Evolutionary conservation across 192 early-diverging fungal genomes (phyloP).

Genomic region (Podila epigama): DNA sequence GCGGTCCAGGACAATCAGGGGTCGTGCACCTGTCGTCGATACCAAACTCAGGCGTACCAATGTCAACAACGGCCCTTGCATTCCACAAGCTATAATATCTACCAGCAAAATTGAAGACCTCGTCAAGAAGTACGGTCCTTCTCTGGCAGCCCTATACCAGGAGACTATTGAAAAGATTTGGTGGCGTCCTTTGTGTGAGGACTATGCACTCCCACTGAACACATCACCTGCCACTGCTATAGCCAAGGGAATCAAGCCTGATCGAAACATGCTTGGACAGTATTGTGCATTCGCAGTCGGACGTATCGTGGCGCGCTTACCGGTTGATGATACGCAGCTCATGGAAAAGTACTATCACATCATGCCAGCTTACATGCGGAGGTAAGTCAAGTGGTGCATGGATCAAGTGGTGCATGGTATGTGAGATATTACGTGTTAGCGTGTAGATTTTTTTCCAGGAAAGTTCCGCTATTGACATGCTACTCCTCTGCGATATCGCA

Average conservation of each 20-base stretch:
- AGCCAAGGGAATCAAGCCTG: background rate
- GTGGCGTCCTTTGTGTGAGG: conserved; percentile 44
- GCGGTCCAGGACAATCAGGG: background rate
- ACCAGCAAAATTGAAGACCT: conserved; percentile 1
- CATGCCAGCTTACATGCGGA: conserved; percentile 27
- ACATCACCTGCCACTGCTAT: background rate
- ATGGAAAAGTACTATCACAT: conserved; percentile 27
- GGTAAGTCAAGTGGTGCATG: background rate
- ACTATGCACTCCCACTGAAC: conserved; percentile 23
- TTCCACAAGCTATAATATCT: background rate
- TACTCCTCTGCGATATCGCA: background rate
- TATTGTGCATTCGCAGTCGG: conserved; percentile 22
- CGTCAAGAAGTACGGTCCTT: conserved; percentile 13
- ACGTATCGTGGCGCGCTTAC: conserved; percentile 6
- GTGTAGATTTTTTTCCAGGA: background rate
- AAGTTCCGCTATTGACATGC: background rate
- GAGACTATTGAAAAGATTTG: conserved; percentile 34
- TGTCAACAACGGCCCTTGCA: background rate
- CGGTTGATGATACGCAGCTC: background rate
- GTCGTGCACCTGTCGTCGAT: background rate
- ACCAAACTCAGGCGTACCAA: too few species aligned
- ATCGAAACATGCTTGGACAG: conserved; percentile 3
- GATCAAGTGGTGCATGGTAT: background rate
- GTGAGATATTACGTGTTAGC: background rate
- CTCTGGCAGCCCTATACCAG: conserved; percentile 18